Conservation (phyloP, 176 grass and related monocot species). For the Oryza rufipogon region DNA sequence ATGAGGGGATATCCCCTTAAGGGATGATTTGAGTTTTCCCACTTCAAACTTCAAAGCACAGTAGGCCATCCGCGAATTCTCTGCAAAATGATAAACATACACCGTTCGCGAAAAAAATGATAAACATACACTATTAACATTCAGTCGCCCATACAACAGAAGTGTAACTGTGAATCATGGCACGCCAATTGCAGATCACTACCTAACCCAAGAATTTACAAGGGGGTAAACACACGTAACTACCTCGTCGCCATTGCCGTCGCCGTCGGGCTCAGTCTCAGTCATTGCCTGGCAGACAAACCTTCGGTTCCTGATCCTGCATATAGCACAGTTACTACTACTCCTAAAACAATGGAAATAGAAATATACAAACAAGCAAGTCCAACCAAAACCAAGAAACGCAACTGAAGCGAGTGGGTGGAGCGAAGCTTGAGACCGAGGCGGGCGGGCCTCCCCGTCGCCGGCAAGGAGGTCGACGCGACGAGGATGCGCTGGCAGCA, state of each 20-base stretch:
- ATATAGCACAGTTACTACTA: conserved; percentile 3
- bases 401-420: background rate
- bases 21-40: too few relatives aligned
- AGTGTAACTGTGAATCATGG: background rate
- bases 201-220: background rate
- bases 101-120: too few relatives aligned
- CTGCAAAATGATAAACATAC: background rate
- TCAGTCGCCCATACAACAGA: background rate
- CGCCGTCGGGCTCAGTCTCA: conserved; percentile 65
- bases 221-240: background rate
- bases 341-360: background rate
- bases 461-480: conserved; percentile 18
- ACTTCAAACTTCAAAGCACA: background rate
- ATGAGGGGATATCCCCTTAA: too few relatives aligned
- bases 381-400: background rate
- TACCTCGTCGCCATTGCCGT: conserved; percentile 58
- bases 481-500: conserved; percentile 40
- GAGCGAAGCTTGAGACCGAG: conserved; percentile 31
- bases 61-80: background rate
- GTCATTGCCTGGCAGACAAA: conserved; percentile 58
- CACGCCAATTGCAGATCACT: background rate
- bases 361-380: too few relatives aligned
- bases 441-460: conserved; percentile 16
- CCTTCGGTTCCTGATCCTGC: conserved; percentile 42
- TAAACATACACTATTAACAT: background rate